A percentile compares a stretch with the other conserved stretches of the same genome.
Evolutionary conservation across 2,329 filamentous ascomycete genomes (phyloP).

Genomic region (Epicoccum nigrum): DNA sequence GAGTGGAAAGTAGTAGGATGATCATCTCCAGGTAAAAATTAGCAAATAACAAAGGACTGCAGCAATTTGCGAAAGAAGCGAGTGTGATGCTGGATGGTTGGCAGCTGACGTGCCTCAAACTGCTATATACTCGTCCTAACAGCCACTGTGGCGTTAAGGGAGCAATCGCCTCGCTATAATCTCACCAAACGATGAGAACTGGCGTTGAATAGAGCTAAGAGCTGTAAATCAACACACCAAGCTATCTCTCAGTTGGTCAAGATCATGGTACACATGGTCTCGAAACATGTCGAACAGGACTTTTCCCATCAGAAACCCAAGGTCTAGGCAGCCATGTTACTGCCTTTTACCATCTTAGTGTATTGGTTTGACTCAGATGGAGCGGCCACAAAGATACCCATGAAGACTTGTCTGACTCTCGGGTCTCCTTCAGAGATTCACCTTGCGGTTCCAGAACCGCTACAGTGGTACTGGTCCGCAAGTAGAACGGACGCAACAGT

Average conservation of each 20-base stretch:
- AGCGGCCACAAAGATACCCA: constrained; percentile 2
- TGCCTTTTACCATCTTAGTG: background rate
- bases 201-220: background rate
- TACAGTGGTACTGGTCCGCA: constrained; percentile 2
- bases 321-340: background rate
- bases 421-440: constrained; percentile 4
- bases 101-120: background rate
- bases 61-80: constrained; percentile 20
- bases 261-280: constrained; percentile 1
- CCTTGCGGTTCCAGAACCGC: constrained; percentile 13
- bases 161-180: background rate
- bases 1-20: constrained; percentile 21
- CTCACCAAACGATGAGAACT: constrained; percentile 6
- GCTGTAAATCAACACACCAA: constrained; percentile 5
- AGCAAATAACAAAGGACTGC: constrained; percentile 12
- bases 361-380: constrained; percentile 1
- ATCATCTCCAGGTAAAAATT: constrained; percentile 24
- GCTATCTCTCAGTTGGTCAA: background rate
- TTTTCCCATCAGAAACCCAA: background rate
- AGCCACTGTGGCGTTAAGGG: constrained; percentile 7
- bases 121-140: constrained; percentile 3
- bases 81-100: constrained; percentile 27
- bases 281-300: constrained; percentile 2
- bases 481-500: background rate
- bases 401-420: constrained; percentile 8